A percentile compares a stretch with the other conserved stretches of the same genome.
These are phyloP conservation scores for Scleroderma bovista DNA, from an alignment of 768 basidiomycete species.

Conservation along the genomic window DNA sequence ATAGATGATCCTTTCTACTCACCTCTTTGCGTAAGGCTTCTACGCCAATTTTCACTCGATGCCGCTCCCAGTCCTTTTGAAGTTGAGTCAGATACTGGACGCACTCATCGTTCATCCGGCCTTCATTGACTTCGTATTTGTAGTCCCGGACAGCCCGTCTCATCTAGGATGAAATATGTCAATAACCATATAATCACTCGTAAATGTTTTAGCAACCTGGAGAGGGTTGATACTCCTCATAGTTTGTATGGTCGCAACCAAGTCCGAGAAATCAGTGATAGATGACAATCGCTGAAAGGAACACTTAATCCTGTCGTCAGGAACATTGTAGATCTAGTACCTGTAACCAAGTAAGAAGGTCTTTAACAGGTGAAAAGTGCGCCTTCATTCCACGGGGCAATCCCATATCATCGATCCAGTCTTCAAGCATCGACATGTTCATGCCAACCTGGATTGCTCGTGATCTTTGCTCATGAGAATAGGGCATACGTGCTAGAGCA, in stretches of 20 bases:
- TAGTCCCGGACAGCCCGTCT: conserved; percentile 90
- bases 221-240: conserved; percentile 87
- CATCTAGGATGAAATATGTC: conserved; percentile 48
- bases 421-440: conserved; percentile 82
- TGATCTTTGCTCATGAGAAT: conserved; percentile 38
- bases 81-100: conserved; percentile 89
- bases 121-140: conserved; percentile 90
- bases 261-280: conserved; percentile 78
- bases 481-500: background rate
- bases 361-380: conserved; percentile 81
- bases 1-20: conserved; percentile 2
- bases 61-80: conserved; percentile 96
- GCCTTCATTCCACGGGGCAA: conserved; percentile 72
- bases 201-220: conserved; percentile 48
- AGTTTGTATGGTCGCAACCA: conserved; percentile 86
- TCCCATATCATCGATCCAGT: conserved; percentile 82
- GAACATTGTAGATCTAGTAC: conserved; percentile 31
- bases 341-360: conserved; percentile 84
- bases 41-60: conserved; percentile 81
- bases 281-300: conserved; percentile 69
- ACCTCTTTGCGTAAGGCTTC: conserved; percentile 84
- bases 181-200: background rate
- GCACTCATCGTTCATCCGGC: conserved; percentile 92
- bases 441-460: conserved; percentile 85
- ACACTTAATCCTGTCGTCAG: background rate